These are phyloP conservation scores for Phascolomyces articulosus DNA, from an alignment of 371 early-diverging fungal species.

Conservation along the genomic window DNA sequence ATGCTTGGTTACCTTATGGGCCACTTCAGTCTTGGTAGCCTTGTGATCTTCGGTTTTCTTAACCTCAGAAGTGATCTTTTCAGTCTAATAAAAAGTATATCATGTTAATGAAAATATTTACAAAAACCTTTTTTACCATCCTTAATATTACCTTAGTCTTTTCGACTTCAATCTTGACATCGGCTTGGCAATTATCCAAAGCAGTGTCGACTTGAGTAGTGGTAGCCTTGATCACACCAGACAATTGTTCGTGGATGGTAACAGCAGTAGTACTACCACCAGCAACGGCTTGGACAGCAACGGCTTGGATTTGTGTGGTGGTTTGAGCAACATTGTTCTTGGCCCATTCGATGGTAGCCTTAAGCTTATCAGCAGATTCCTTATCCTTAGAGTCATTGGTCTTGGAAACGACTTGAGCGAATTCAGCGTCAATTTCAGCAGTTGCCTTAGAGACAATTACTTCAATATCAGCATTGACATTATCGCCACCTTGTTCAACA, in stretches of 20 bases:
- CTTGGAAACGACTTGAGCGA: not conserved
- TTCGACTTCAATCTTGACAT: constrained; percentile 4
- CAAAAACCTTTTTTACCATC: too few species aligned
- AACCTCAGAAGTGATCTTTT: constrained; percentile 2
- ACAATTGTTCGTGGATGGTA: too few species aligned
- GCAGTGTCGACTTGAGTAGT: constrained; percentile 23
- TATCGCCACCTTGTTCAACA: constrained; percentile 33
- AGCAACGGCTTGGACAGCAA: constrained; percentile 11
- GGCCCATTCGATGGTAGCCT: constrained; percentile 11
- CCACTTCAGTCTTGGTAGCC: not conserved
- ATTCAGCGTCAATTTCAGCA: constrained; percentile 6
- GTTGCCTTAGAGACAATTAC: constrained; percentile 32
- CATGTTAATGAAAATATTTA: too few species aligned
- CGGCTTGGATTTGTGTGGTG: constrained; percentile 12
- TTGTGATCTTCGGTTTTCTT: too few species aligned
- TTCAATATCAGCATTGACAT: constrained; percentile 31
- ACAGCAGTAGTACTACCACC: not conserved
- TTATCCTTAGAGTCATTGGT: not conserved
- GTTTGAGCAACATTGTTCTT: constrained; percentile 9
- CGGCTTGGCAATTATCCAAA: constrained; percentile 8
- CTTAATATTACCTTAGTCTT: not conserved
- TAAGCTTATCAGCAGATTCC: not conserved
- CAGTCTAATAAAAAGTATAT: too few species aligned
- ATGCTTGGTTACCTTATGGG: not conserved
- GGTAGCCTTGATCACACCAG: not conserved